Conservation (phyloP, 768 basidiomycete genomes). For the Lactifluus piperatus region DNA sequence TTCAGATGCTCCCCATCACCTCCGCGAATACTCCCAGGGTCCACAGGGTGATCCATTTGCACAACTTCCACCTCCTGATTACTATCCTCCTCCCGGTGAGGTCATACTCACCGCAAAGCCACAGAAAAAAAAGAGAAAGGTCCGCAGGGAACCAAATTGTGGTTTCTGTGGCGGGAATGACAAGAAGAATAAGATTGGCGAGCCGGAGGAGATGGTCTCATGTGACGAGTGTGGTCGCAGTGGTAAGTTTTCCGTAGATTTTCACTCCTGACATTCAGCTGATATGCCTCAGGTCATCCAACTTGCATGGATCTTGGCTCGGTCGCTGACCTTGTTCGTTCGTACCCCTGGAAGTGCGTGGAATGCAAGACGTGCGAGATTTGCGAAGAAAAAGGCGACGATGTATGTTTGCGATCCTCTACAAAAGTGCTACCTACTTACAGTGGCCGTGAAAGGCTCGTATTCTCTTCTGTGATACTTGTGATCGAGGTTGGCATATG, state of each 20-base stretch:
- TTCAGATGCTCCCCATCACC: constrained; percentile 20
- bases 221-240: constrained; percentile 80
- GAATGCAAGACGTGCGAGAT: constrained; percentile 92
- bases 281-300: constrained; percentile 57
- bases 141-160: constrained; percentile 55
- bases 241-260: constrained; percentile 41
- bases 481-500: constrained; percentile 91
- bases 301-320: constrained; percentile 64
- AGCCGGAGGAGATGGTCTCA: constrained; percentile 62
- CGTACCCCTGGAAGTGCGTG: constrained; percentile 80
- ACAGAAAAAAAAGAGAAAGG: constrained; percentile 38
- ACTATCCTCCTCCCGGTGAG: constrained; percentile 38
- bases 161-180: constrained; percentile 71
- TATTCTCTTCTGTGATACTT: constrained; percentile 87
- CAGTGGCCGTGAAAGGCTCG: constrained; percentile 41
- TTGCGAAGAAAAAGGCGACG: constrained; percentile 78
- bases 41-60: constrained; percentile 83
- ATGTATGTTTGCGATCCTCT: constrained; percentile 46
- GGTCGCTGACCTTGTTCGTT: constrained; percentile 50
- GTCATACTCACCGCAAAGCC: constrained; percentile 33
- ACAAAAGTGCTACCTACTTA: constrained; percentile 19
- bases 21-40: constrained; percentile 53
- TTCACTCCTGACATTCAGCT: background rate
- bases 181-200: constrained; percentile 43
- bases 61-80: constrained; percentile 47